Conservation (phyloP, 2,329 filamentous ascomycete species). For the Microdochium trichocladiopsis region DNA sequence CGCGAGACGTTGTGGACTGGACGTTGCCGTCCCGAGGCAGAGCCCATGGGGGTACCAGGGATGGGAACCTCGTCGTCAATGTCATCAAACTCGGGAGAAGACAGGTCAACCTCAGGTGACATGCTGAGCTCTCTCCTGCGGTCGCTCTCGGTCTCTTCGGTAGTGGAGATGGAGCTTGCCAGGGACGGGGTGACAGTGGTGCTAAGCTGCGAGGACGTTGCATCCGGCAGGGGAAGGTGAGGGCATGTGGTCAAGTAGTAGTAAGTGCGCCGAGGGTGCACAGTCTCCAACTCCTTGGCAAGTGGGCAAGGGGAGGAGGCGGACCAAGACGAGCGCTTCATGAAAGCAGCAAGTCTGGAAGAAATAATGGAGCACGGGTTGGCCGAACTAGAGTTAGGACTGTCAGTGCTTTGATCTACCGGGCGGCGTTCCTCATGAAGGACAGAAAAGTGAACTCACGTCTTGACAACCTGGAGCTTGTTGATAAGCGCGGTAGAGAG, state of each 20-base stretch:
- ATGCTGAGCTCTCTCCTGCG: conserved; percentile 68
- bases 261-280: conserved; percentile 91
- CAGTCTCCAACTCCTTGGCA: conserved; percentile 85
- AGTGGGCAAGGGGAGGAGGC: conserved; percentile 75
- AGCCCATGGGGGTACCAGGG: conserved; percentile 56
- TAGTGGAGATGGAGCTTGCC: conserved; percentile 60
- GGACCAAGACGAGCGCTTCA: conserved; percentile 80
- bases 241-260: conserved; percentile 90
- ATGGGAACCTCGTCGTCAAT: conserved; percentile 51
- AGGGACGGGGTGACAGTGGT: background rate
- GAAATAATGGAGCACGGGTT: conserved; percentile 95
- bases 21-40: conserved; percentile 30
- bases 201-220: background rate
- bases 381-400: conserved; percentile 61
- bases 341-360: conserved; percentile 80
- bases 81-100: conserved; percentile 78
- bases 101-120: conserved; percentile 89
- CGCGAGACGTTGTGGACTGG: conserved; percentile 37
- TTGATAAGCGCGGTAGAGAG: conserved; percentile 73
- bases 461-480: conserved; percentile 77
- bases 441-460: conserved; percentile 53
- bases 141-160: conserved; percentile 67
- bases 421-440: conserved; percentile 3
- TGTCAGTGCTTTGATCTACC: conserved; percentile 8
- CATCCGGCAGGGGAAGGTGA: conserved; percentile 71